These are phyloP conservation scores for Singerocomus inundabilis DNA, from an alignment of 1,284 basidiomycete genomes.

Conservation along the genomic window DNA sequence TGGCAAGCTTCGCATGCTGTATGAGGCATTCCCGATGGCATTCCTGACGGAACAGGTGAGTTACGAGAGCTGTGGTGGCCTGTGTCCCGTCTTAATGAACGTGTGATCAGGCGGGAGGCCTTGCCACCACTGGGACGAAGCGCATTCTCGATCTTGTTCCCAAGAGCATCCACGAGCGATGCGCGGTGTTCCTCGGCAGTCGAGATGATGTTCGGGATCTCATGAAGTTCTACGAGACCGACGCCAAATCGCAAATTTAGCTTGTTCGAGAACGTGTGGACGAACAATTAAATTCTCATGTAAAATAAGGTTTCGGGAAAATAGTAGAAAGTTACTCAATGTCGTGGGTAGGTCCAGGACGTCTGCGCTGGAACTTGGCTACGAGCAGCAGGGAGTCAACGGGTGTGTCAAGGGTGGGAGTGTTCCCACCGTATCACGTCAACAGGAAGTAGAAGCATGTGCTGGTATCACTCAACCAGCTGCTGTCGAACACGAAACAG, in stretches of 20 bases:
- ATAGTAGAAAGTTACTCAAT: neutral
- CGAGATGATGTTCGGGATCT: conserved; percentile 93
- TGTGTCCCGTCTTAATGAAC: neutral
- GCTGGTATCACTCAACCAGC: neutral
- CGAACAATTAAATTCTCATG: conserved; percentile 1
- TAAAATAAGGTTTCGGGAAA: conserved; percentile 2
- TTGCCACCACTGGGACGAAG: conserved; percentile 91
- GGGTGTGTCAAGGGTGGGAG: too few relatives aligned
- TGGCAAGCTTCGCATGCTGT: conserved; percentile 93
- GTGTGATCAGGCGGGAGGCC: conserved; percentile 77
- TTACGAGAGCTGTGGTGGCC: conserved; percentile 4
- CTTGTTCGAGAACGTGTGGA: neutral
- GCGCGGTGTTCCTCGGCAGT: conserved; percentile 92
- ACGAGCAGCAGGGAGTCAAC: too few relatives aligned
- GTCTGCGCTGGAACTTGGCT: neutral
- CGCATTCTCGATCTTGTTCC: conserved; percentile 94
- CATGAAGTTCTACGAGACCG: conserved; percentile 71
- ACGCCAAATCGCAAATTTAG: conserved; percentile 15
- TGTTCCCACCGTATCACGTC: neutral
- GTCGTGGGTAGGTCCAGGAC: neutral
- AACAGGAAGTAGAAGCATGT: neutral
- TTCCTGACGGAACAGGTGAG: conserved; percentile 90
- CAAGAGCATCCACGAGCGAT: conserved; percentile 88
- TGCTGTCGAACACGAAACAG: neutral
- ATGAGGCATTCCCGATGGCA: conserved; percentile 99